Evolutionary conservation across 768 basidiomycete species (phyloP), one percentile per base, ranked within the genome.

Genomic region (Tylopilus felleus): DNA sequence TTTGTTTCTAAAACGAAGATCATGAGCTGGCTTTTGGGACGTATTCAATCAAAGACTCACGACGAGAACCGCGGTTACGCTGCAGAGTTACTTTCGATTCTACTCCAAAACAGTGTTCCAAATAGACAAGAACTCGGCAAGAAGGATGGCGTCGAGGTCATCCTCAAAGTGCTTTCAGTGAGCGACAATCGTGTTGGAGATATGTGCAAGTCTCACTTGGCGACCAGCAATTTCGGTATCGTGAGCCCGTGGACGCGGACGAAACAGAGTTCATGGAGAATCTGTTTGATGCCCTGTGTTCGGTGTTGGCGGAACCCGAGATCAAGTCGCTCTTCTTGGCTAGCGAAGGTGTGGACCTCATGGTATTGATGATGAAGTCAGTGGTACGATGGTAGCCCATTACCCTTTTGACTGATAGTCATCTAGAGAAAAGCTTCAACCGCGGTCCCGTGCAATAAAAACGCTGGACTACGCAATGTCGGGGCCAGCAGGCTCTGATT

Each of bases 181-280:
- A 65, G 91, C 73, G 39, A 27, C 44, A 57, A n/a, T 43, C 14
- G 28, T 33, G 19, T 48, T 27, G 29, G 22, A 42, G 43, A 35
- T 28, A 38, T 61, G 48, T 31, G 27, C 42, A 51, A 39, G 47
- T 52, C 60, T 60, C 57, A 62, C 35, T 46, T 5, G 41, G 31
- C 51, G 51, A 42, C 27, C 21, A 97, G 93, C 88, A 88, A 84
- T 98, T 87, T 67, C 86, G 95, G 39, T 80, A 82, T 65, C 80
- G 84, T 52, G 90, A 98, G 65, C 96, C 96, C 14, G 74, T 75
- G 0, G 86, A 94, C 59, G 79, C 86, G 8, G 97, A 98, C 57
- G 97, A 99, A 72, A 78, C 84, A 5, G 97, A 99, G 69, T 98
- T 93, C 71, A 95, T 98, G 94, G 97, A 98, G 68, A 98, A 99